These are phyloP conservation scores for Neodidymelliopsis sp. DNA, from an alignment of 2,329 filamentous ascomycete species.

Conservation along the genomic window DNA sequence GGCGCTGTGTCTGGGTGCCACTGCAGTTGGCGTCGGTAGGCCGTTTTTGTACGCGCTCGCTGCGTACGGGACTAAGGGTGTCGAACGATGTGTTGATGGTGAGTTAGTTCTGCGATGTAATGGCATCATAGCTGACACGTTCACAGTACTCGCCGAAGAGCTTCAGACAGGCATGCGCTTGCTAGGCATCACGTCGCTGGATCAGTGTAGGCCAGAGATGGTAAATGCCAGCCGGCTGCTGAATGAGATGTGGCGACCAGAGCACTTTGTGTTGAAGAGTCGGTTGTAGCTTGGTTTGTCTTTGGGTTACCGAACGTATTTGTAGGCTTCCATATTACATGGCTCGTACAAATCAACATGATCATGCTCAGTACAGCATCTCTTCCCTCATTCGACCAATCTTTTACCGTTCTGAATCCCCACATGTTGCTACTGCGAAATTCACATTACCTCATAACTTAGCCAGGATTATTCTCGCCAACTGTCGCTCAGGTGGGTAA, in stretches of 20 bases:
- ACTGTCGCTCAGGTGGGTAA: background rate
- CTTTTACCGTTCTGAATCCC: too few relatives aligned
- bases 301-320: background rate
- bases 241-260: slow-evolving; percentile 48
- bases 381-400: too few relatives aligned
- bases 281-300: slow-evolving; percentile 23
- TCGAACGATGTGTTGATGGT: slow-evolving; percentile 49
- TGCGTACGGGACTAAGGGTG: slow-evolving; percentile 47
- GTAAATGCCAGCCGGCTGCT: slow-evolving; percentile 57
- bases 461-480: background rate
- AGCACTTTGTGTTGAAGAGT: slow-evolving; percentile 32
- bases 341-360: background rate
- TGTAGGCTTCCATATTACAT: background rate
- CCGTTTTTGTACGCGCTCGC: slow-evolving; percentile 50
- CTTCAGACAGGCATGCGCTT: slow-evolving; percentile 71
- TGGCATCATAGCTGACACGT: slow-evolving; percentile 13
- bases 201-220: slow-evolving; percentile 67
- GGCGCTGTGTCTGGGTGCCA: slow-evolving; percentile 50
- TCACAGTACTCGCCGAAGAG: slow-evolving; percentile 61
- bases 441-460: too few relatives aligned
- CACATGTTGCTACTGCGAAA: too few relatives aligned
- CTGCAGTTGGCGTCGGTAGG: slow-evolving; percentile 48
- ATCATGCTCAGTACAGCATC: background rate
- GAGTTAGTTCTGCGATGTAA: slow-evolving; percentile 18
- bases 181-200: slow-evolving; percentile 68